Evolutionary conservation across 2,329 filamentous ascomycete species (phyloP).

Genomic region (Basipetospora chlamydospora): DNA sequence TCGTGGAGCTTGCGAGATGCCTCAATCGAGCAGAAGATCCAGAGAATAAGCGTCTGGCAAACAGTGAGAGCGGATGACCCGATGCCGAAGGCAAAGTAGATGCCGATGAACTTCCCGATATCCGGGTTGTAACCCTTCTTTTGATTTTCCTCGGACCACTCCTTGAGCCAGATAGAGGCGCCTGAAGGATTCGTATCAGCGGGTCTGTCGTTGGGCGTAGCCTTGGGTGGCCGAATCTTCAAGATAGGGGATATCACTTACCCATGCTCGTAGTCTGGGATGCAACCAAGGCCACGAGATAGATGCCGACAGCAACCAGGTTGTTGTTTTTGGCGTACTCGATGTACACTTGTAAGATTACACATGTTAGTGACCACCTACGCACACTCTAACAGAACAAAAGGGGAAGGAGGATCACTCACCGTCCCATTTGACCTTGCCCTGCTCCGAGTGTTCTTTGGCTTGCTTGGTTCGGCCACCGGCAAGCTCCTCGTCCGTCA

Average conservation of each 20-base stretch:
- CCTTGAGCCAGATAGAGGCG: conserved; percentile 84
- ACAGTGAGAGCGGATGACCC: conserved; percentile 76
- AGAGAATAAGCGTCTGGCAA: conserved; percentile 82
- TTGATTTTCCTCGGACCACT: conserved; percentile 75
- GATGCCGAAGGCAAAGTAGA: conserved; percentile 91
- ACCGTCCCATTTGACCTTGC: conserved; percentile 86
- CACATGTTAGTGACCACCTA: too few species aligned
- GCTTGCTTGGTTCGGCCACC: conserved; percentile 59
- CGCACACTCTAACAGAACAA: not conserved
- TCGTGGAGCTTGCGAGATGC: conserved; percentile 94
- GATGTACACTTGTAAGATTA: conserved; percentile 62
- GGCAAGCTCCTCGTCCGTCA: conserved; percentile 69
- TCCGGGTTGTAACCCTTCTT: conserved; percentile 52
- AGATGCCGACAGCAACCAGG: conserved; percentile 66
- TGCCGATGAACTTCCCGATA: conserved; percentile 79
- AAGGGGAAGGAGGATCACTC: not conserved
- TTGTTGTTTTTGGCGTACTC: conserved; percentile 97
- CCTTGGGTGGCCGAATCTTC: not conserved
- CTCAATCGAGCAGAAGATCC: conserved; percentile 99
- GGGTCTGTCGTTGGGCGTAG: too few species aligned
- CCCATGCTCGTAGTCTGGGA: conserved; percentile 73
- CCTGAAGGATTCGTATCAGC: conserved; percentile 29
- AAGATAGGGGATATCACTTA: too few species aligned
- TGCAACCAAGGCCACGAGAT: conserved; percentile 60
- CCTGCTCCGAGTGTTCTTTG: conserved; percentile 84